phyloP scores from a whole-genome alignment of 2,329 filamentous ascomycete genomes.

The Leptosphaerulina australis region DNA sequence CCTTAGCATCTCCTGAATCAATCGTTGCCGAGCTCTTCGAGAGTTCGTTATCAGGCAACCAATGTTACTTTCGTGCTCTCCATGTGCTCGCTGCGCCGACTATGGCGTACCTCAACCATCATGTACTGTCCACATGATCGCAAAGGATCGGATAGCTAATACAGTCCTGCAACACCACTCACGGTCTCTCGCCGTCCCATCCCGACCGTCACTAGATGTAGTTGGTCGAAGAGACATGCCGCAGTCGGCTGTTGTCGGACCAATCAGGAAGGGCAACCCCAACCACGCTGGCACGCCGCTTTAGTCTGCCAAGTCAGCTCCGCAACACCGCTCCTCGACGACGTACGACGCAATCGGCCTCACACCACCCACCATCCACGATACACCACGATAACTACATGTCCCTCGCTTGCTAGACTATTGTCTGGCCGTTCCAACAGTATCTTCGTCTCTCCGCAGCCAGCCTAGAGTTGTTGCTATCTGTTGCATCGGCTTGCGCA shows the following conservation, averaged over 20 bases:
- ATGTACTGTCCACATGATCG: conserved; percentile 13
- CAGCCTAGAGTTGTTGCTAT: conserved; percentile 50
- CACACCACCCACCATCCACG: conserved; percentile 31
- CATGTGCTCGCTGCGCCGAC: conserved; percentile 28
- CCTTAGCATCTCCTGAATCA: conserved; percentile 28
- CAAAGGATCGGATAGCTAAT: conserved; percentile 20
- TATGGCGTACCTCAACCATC: conserved; percentile 15
- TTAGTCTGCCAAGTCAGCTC: conserved; percentile 23
- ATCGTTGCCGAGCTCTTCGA: conserved; percentile 29
- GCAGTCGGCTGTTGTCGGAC: conserved; percentile 21
- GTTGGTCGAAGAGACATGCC: conserved; percentile 35
- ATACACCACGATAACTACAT: conserved; percentile 28
- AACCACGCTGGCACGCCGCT: conserved; percentile 31
- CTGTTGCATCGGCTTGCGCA: conserved; percentile 47
- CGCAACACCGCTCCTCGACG: conserved; percentile 31
- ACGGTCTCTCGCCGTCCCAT: conserved; percentile 32
- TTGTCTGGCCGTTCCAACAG: conserved; percentile 48
- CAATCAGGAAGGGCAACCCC: conserved; percentile 35
- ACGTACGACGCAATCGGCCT: conserved; percentile 27
- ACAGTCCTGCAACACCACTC: conserved; percentile 33
- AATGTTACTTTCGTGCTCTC: conserved; percentile 20
- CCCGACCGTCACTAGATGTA: conserved; percentile 28
- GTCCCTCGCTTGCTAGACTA: conserved; percentile 47
- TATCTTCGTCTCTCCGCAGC: conserved; percentile 49
- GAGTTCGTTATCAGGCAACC: conserved; percentile 31